Base-by-base conservation (phyloP, 2,329 filamentous ascomycete species). In the Coniochaeta pulveracea region DNA sequence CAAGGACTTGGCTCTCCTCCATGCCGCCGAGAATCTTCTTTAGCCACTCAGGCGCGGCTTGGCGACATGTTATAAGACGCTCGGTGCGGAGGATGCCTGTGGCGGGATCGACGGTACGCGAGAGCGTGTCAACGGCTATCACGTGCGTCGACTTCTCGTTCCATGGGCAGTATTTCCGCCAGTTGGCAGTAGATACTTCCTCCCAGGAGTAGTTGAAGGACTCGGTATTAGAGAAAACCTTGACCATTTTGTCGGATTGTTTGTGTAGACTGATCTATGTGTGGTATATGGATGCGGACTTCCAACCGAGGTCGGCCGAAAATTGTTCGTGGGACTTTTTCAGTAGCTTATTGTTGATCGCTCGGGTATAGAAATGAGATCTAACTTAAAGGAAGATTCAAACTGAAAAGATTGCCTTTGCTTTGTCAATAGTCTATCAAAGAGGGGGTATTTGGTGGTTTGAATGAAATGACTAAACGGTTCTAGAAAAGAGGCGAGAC, bases 161-260 rank as follows among this genome's bases (percentile, higher is more conserved):
- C 89, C 91, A 96, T 14, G 89, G 89, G 51, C 85, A 93, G 63
- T 98, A 98, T 60, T 98, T 98, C 47, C 79, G 81, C 91, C 91
- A 98, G 71, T 98, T 98, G 55, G 84, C 86, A 10, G 85, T 86
- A 17, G 86, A 94, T 22, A 98, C 91, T 59, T 96, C 89, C 52
- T 94, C 85, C 91, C 91, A 98, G 28, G 89, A 93, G 69, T 98
- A 98, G 64, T 94, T 73, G 63, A 93, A 98, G 40, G 85, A 86
- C 60, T 85, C 84, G 24, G 69, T 67, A 51, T 85, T 93, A 47
- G 85, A 84, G 53, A 96, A 96, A 61, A 96, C 84, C 72, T 93
- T 94, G 91, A 98, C 96, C 34, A 49, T 55, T 37, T 14, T 5
- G 17, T 22, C 44, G 41, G 26, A 29, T 34, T 35, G 25, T 26